phyloP scores from a whole-genome alignment of 192 early-diverging fungal species.

The Umbelopsis ramanniana region DNA sequence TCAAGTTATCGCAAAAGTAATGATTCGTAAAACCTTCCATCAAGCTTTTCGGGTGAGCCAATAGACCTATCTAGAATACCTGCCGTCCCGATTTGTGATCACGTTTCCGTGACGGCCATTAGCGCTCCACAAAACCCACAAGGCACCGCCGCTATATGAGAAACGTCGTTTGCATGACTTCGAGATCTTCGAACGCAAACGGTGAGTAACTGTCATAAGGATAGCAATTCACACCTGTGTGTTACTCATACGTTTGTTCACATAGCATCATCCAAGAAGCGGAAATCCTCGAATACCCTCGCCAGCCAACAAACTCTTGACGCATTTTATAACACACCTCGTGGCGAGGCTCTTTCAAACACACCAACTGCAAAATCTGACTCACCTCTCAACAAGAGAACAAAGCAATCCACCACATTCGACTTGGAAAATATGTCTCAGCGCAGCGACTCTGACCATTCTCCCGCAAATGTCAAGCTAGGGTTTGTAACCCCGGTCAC shows the following conservation, averaged over 20 bases:
- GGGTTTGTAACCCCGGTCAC: constrained; percentile 18
- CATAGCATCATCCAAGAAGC: constrained; percentile 29
- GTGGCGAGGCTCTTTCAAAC: constrained; percentile 9
- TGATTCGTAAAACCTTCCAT: no score
- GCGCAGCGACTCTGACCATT: not conserved
- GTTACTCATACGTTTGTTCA: not conserved
- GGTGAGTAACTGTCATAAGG: not conserved
- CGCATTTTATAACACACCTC: constrained; percentile 23
- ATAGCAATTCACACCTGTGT: not conserved
- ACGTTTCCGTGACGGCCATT: constrained; percentile 18
- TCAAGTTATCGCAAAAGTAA: no score
- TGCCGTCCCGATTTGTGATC: constrained; percentile 9
- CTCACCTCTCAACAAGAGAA: constrained; percentile 8
- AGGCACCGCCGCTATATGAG: not conserved
- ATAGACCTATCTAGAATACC: no score
- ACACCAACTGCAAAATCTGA: not conserved
- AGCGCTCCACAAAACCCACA: not conserved
- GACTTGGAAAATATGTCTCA: constrained; percentile 8
- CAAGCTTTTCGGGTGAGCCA: no score
- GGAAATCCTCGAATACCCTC: constrained; percentile 24
- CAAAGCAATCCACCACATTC: not conserved
- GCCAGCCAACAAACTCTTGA: constrained; percentile 19
- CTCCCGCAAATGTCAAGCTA: constrained; percentile 14
- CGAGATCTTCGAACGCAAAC: constrained; percentile 5
- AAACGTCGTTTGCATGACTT: constrained; percentile 18